Percentiles rank a stretch among this genome's conserved stretches.
Evolutionary conservation across 345 rosid genomes (phyloP).

Genomic region (Passiflora organensis): DNA sequence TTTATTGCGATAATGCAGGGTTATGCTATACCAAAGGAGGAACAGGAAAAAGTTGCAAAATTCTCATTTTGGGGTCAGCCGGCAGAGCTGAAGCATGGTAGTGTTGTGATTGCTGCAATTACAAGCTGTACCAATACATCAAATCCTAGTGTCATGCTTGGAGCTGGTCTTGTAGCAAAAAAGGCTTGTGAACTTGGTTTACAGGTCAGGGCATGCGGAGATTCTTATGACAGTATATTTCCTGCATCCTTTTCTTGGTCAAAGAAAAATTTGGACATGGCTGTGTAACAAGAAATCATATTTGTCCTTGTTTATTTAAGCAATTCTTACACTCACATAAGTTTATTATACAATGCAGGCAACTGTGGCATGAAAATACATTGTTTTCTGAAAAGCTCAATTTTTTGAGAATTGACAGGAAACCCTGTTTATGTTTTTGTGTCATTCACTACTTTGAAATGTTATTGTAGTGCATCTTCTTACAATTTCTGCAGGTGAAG

Average conservation of each 20-base stretch:
- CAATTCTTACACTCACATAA: too few relatives aligned
- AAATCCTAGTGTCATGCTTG: slow-evolving; percentile 98
- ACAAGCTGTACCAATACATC: slow-evolving; percentile 99
- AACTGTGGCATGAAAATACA: too few relatives aligned
- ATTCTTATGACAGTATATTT: neutral
- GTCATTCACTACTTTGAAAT: too few relatives aligned
- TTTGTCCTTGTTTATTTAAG: too few relatives aligned
- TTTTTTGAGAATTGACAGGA: too few relatives aligned
- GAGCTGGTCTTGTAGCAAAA: slow-evolving; percentile 97
- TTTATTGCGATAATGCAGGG: slow-evolving; percentile 42
- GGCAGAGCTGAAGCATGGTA: slow-evolving; percentile 94
- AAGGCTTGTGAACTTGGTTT: slow-evolving; percentile 94
- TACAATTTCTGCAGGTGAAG: too few relatives aligned
- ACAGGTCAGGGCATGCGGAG: slow-evolving; percentile 43
- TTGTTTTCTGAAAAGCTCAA: too few relatives aligned
- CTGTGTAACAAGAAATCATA: too few relatives aligned
- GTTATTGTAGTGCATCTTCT: too few relatives aligned
- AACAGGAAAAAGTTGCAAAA: slow-evolving; percentile 61
- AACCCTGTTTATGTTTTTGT: neutral
- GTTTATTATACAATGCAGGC: too few relatives aligned
- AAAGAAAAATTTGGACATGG: too few relatives aligned
- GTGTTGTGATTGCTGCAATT: slow-evolving; percentile 98
- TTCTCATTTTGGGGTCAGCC: slow-evolving; percentile 82
- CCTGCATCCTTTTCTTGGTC: neutral
- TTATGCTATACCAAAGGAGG: slow-evolving; percentile 86